phyloP scores from a whole-genome alignment of 768 basidiomycete genomes.

The Mrakia frigida region DNA sequence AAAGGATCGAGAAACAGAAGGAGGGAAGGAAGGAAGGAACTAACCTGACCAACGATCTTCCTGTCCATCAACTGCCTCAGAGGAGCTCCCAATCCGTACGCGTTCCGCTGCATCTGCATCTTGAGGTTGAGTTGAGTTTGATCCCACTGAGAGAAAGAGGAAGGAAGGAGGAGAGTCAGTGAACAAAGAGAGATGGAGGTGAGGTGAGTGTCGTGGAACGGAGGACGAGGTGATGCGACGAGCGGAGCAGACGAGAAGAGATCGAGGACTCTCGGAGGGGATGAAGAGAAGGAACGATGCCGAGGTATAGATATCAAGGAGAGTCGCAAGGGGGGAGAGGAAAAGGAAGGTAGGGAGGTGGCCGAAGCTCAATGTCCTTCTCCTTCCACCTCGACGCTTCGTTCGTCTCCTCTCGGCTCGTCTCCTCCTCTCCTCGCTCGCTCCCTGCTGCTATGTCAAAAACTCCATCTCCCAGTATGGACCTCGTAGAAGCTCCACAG shows the following conservation, averaged over 20 bases:
- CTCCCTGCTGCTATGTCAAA: too few relatives aligned
- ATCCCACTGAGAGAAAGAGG: constrained; percentile 64
- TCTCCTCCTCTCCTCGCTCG: too few relatives aligned
- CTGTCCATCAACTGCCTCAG: constrained; percentile 91
- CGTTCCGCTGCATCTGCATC: constrained; percentile 73
- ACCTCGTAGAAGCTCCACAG: too few relatives aligned
- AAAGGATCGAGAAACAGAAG: background rate
- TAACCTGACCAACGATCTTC: constrained; percentile 69
- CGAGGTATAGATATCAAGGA: too few relatives aligned
- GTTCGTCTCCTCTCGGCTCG: too few relatives aligned
- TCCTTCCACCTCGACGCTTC: background rate
- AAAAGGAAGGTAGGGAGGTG: too few relatives aligned
- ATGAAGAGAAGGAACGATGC: too few relatives aligned
- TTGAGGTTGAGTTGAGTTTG: constrained; percentile 83
- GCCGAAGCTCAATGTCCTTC: background rate
- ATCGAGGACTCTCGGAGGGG: too few relatives aligned
- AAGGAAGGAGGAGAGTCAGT: background rate
- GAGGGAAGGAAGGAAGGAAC: constrained; percentile 40
- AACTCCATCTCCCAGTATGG: too few relatives aligned
- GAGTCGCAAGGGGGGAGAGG: too few relatives aligned
- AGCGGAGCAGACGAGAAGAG: background rate
- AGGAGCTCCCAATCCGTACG: constrained; percentile 82
- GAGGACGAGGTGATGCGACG: background rate
- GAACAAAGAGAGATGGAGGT: background rate
- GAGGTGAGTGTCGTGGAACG: background rate